phyloP scores from a whole-genome alignment of 2,329 filamentous ascomycete genomes.

The Fusarium domesticum region DNA sequence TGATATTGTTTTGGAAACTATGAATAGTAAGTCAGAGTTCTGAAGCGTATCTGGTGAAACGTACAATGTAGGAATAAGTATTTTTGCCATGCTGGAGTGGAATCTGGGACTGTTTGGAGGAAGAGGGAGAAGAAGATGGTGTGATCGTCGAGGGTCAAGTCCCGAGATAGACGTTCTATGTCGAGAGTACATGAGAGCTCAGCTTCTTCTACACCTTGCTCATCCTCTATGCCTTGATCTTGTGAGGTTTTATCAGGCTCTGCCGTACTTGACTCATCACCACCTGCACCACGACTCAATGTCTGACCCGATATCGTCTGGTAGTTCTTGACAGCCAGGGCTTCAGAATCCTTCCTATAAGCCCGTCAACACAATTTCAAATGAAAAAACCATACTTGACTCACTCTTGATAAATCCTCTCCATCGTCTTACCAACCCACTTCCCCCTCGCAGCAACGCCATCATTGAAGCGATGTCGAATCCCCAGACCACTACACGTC shows the following conservation, averaged over 20 bases:
- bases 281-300: background rate
- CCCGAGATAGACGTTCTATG: background rate
- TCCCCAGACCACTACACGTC: constrained; percentile 24
- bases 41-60: rapidly evolving
- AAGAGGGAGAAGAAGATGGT: constrained; percentile 2
- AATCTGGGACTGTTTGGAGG: constrained; percentile 10
- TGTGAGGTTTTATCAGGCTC: background rate
- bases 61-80: constrained; percentile 19
- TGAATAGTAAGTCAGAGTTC: background rate
- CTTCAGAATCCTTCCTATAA: background rate
- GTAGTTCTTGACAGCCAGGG: background rate
- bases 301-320: background rate
- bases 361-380: background rate
- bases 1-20: constrained; percentile 23
- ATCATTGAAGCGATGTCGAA: constrained; percentile 27
- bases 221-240: background rate
- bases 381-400: rapidly evolving
- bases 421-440: constrained; percentile 28
- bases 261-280: background rate
- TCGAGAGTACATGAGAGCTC: background rate
- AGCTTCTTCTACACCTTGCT: background rate
- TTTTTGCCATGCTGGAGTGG: constrained; percentile 13
- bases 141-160: background rate
- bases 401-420: constrained; percentile 22
- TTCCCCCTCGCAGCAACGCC: constrained; percentile 26